Evolutionary conservation across 805 yeast species (phyloP).

Genomic region (Wickerhamiella alocasiicola): DNA sequence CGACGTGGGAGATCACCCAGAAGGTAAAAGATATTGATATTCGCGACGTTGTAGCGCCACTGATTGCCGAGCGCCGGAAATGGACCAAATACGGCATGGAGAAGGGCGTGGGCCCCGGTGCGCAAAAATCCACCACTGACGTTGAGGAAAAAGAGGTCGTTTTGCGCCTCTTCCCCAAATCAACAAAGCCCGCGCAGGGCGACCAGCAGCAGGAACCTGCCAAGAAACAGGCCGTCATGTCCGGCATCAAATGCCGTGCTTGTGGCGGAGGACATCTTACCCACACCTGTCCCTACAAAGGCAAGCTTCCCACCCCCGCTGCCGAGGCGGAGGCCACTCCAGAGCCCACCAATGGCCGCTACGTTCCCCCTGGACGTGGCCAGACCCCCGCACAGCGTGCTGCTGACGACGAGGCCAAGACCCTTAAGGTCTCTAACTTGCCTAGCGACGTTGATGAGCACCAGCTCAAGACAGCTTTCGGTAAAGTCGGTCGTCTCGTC

Average conservation of each 20-base stretch:
- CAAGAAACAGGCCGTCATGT: conserved; percentile 35
- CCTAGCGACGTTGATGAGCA: conserved; percentile 76
- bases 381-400: neutral
- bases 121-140: conserved; percentile 71
- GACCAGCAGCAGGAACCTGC: conserved; percentile 36
- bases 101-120: conserved; percentile 70
- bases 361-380: conserved; percentile 45
- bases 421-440: conserved; percentile 84
- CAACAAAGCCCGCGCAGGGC: conserved; percentile 32
- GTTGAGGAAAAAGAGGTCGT: conserved; percentile 60
- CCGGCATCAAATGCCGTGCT: conserved; percentile 54
- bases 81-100: conserved; percentile 88
- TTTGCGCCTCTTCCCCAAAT: conserved; percentile 47
- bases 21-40: conserved; percentile 64
- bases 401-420: conserved; percentile 55
- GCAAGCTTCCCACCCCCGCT: conserved; percentile 52
- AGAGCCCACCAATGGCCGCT: conserved; percentile 29
- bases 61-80: conserved; percentile 73
- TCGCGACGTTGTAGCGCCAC: conserved; percentile 70
- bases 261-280: conserved; percentile 95
- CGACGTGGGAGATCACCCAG: conserved; percentile 79
- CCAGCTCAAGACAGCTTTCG: conserved; percentile 60
- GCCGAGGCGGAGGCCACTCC: conserved; percentile 28
- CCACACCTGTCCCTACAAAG: conserved; percentile 90
- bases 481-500: conserved; percentile 48